Evolutionary conservation across 495 filamentous ascomycete genomes (phyloP).

Genomic region (Neohortaea acidophila): DNA sequence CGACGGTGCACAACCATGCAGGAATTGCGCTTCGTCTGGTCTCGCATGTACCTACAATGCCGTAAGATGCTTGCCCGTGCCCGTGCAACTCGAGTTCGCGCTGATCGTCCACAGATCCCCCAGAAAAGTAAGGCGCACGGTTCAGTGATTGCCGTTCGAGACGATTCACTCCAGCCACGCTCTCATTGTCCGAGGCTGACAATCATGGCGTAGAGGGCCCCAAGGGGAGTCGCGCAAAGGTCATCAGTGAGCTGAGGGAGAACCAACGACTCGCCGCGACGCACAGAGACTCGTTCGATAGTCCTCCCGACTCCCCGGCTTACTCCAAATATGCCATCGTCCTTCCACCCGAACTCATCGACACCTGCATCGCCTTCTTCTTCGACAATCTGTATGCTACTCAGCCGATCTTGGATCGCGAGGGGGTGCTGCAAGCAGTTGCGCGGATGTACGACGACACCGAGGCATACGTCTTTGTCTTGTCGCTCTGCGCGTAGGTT

Average conservation of each 20-base stretch:
- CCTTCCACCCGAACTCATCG: conserved; percentile 44
- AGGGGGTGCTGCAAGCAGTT: conserved; percentile 46
- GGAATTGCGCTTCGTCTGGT: conserved; percentile 51
- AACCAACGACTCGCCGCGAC: conserved; percentile 42
- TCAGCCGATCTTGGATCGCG: conserved; percentile 63
- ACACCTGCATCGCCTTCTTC: conserved; percentile 64
- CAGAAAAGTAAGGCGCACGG: too few relatives aligned
- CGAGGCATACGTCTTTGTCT: conserved; percentile 65
- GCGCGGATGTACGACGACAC: conserved; percentile 46
- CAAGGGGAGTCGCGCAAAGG: conserved; percentile 67
- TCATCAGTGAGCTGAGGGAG: conserved; percentile 61
- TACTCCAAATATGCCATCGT: conserved; percentile 34
- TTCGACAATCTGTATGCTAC: conserved; percentile 72
- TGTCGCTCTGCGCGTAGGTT: conserved; percentile 65
- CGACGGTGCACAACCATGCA: conserved; percentile 54
- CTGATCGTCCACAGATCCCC: conserved; percentile 36
- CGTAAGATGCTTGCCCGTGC: background rate
- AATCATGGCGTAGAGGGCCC: too few relatives aligned
- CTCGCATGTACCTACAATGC: conserved; percentile 66
- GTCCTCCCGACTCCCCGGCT: conserved; percentile 29
- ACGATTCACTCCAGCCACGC: too few relatives aligned
- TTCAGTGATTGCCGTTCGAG: too few relatives aligned
- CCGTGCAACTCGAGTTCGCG: background rate
- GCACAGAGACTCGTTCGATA: conserved; percentile 22
- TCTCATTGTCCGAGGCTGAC: too few relatives aligned